phyloP scores from a whole-genome alignment of 345 rosid genomes.

The Salix viminalis region DNA sequence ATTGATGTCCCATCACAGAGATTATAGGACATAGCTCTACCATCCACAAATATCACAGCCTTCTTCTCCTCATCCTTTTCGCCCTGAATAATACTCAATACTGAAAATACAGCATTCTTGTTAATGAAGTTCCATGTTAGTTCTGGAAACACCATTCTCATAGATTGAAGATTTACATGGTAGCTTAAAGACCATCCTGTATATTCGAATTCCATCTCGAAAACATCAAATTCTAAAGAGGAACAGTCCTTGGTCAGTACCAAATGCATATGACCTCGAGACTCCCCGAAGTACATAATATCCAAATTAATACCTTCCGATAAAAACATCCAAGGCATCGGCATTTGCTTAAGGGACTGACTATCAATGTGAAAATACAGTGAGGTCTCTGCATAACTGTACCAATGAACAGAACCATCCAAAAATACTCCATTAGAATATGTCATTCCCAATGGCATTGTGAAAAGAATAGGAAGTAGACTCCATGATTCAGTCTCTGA shows the following conservation, averaged over 20 bases:
- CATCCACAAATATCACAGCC: background rate
- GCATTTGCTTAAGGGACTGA: background rate
- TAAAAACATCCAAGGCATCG: background rate
- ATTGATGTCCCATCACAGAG: background rate
- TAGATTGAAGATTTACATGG: background rate
- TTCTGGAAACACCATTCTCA: background rate
- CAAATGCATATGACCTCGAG: conserved; percentile 1
- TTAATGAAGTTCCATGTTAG: background rate
- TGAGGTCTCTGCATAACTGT: background rate
- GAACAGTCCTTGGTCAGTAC: background rate
- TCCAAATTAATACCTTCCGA: background rate
- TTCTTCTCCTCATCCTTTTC: background rate
- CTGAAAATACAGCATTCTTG: background rate
- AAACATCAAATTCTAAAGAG: background rate
- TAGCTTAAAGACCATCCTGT: background rate
- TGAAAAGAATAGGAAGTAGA: background rate
- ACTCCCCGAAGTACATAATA: background rate
- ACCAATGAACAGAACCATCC: conserved; percentile 1
- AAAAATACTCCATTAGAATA: background rate
- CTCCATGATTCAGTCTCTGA: background rate
- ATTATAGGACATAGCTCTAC: background rate
- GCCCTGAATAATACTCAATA: background rate
- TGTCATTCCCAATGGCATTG: background rate
- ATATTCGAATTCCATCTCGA: background rate
- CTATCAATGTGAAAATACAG: background rate